A percentile compares a stretch with the other conserved stretches of the same genome.
Conservation (phyloP, 2,329 filamentous ascomycete species). For the Phymatotrichopsis omnivora region DNA sequence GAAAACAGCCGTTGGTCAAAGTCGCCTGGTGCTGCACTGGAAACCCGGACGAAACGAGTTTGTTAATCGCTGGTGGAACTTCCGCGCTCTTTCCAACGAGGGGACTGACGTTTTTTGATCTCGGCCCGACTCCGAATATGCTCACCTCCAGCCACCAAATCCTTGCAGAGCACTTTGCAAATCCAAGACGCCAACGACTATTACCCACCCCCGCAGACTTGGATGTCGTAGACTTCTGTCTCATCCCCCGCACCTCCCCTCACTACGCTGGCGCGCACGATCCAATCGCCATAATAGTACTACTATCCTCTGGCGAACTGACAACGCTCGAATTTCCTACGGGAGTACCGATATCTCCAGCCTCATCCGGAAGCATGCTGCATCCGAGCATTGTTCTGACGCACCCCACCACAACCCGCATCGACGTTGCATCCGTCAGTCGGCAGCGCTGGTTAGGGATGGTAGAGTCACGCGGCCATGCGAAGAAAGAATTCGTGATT, state of each 20-base stretch:
- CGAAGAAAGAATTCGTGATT: slow-evolving; percentile 59
- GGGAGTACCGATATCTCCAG: slow-evolving; percentile 80
- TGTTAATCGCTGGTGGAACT: slow-evolving; percentile 76
- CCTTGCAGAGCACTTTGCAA: slow-evolving; percentile 66
- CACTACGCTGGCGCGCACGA: slow-evolving; percentile 84
- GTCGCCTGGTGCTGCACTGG: slow-evolving; percentile 87
- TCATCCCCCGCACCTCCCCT: slow-evolving; percentile 72
- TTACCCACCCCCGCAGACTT: slow-evolving; percentile 68
- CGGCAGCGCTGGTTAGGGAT: slow-evolving; percentile 80
- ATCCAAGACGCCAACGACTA: slow-evolving; percentile 58
- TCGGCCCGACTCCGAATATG: slow-evolving; percentile 82
- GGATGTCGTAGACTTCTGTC: slow-evolving; percentile 67
- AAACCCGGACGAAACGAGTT: slow-evolving; percentile 84
- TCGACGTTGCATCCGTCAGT: slow-evolving; percentile 62
- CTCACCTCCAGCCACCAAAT: slow-evolving; percentile 84
- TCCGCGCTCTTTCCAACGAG: slow-evolving; percentile 56
- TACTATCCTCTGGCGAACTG: slow-evolving; percentile 78
- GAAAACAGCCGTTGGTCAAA: slow-evolving; percentile 64
- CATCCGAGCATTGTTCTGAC: slow-evolving; percentile 80
- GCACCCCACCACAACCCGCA: slow-evolving; percentile 73
- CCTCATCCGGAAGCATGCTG: slow-evolving; percentile 85
- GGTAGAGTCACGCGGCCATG: slow-evolving; percentile 70
- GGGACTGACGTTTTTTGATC: slow-evolving; percentile 77
- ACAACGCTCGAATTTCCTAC: slow-evolving; percentile 86
- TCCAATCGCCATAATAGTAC: slow-evolving; percentile 70